Percentiles rank a stretch among this genome's conserved stretches.
Evolutionary conservation across 2,329 filamentous ascomycete genomes (phyloP).

Genomic region (Penicillium sp.): DNA sequence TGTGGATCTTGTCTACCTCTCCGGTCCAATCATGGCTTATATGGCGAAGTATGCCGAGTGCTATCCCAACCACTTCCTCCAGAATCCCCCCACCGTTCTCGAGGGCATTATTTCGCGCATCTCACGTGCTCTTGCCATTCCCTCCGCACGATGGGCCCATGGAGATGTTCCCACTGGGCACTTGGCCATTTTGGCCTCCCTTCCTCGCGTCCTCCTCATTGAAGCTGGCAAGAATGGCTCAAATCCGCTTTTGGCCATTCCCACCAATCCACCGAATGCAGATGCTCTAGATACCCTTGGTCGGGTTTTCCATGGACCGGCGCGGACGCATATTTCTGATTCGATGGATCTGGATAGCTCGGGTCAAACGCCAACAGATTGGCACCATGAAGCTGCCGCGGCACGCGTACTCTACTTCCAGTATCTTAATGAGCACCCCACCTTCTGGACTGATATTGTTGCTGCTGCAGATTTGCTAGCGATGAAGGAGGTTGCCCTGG

Average conservation of each 20-base stretch:
- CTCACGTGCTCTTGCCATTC: conserved; percentile 42
- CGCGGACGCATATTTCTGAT: conserved; percentile 19
- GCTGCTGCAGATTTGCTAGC: conserved; percentile 53
- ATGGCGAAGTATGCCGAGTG: conserved; percentile 52
- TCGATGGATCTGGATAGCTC: conserved; percentile 31
- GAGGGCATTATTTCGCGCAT: conserved; percentile 47
- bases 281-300: conserved; percentile 53
- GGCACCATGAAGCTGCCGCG: conserved; percentile 46
- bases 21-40: conserved; percentile 53
- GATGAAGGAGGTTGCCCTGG: conserved; percentile 53
- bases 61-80: conserved; percentile 53
- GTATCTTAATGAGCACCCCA: conserved; percentile 49
- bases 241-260: conserved; percentile 48
- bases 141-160: conserved; percentile 49
- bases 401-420: conserved; percentile 53
- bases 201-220: conserved; percentile 52
- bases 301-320: conserved; percentile 53
- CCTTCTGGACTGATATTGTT: conserved; percentile 50
- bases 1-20: conserved; percentile 51
- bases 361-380: conserved; percentile 36
- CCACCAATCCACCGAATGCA: conserved; percentile 49
- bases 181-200: conserved; percentile 52
- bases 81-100: conserved; percentile 36
- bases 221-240: conserved; percentile 38
- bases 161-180: conserved; percentile 52